phyloP scores from a whole-genome alignment of 2,329 filamentous ascomycete species.

The Alternaria atra region DNA sequence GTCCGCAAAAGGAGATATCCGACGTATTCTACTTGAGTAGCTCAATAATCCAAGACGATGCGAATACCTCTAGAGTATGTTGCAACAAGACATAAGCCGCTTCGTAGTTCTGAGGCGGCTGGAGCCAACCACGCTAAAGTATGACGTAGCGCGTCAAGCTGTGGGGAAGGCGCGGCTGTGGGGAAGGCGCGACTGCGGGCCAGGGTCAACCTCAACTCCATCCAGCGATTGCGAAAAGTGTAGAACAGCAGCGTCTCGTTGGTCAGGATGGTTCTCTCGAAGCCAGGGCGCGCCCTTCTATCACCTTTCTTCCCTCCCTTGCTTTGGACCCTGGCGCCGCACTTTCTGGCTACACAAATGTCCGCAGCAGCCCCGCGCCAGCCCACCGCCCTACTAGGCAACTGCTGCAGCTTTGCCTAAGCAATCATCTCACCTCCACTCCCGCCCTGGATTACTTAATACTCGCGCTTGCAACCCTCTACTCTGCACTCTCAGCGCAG shows the following conservation, averaged over 20 bases:
- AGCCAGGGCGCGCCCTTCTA: neutral
- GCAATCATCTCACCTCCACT: neutral
- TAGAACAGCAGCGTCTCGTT: neutral
- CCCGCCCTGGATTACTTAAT: neutral
- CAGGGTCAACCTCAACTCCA: neutral
- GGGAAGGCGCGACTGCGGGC: neutral
- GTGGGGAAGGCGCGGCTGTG: conserved; percentile 10
- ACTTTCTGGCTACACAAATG: conserved; percentile 11
- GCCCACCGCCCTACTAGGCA: conserved; percentile 25
- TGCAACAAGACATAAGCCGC: neutral
- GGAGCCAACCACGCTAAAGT: conserved; percentile 7
- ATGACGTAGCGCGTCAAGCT: conserved; percentile 5
- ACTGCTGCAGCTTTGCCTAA: conserved; percentile 13
- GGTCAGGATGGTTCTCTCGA: conserved; percentile 1
- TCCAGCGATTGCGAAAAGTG: neutral
- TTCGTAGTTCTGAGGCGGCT: conserved; percentile 22
- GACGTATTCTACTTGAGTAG: too few species aligned
- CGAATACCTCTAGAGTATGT: too few species aligned
- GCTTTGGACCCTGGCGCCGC: neutral
- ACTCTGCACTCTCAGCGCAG: neutral
- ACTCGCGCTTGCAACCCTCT: neutral
- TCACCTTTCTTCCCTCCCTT: neutral
- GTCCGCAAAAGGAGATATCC: neutral
- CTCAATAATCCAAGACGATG: too few species aligned
- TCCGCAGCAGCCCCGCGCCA: conserved; percentile 11